These are phyloP conservation scores for Dichomitus squalens DNA, from an alignment of 1,284 basidiomycete genomes.

Conservation along the genomic window DNA sequence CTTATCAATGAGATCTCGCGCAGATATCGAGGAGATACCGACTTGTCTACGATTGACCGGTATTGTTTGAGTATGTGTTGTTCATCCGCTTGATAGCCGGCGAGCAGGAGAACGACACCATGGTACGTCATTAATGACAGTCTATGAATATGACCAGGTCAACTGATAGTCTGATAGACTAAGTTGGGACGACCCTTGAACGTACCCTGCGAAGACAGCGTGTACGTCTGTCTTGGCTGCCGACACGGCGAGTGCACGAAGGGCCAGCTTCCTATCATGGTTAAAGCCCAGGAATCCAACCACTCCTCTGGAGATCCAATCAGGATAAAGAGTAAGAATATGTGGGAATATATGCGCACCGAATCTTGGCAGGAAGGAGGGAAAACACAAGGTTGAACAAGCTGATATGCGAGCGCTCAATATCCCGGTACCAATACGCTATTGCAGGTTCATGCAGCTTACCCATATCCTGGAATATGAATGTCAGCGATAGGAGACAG, in stretches of 20 bases:
- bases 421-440: neutral
- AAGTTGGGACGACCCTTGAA: neutral
- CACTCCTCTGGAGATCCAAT: slow-evolving; percentile 47
- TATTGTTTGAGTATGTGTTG: slow-evolving; percentile 64
- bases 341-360: slow-evolving; percentile 42
- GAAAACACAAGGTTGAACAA: slow-evolving; percentile 81
- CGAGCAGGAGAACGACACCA: slow-evolving; percentile 66
- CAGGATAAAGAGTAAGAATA: slow-evolving; percentile 3
- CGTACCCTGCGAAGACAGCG: slow-evolving; percentile 71
- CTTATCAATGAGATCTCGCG: neutral
- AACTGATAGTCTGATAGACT: neutral
- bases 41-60: slow-evolving; percentile 62
- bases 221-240: slow-evolving; percentile 70
- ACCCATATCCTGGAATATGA: slow-evolving; percentile 30
- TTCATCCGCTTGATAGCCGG: slow-evolving; percentile 77
- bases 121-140: slow-evolving; percentile 80
- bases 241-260: slow-evolving; percentile 68
- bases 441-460: slow-evolving; percentile 8
- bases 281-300: slow-evolving; percentile 77
- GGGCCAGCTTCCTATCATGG: slow-evolving; percentile 65
- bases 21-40: slow-evolving; percentile 21
- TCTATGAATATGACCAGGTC: slow-evolving; percentile 35
- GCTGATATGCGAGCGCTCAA: slow-evolving; percentile 41
- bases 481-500: slow-evolving; percentile 7
- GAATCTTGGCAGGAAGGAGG: slow-evolving; percentile 67